A percentile compares a stretch with the other conserved stretches of the same genome.
Conservation (phyloP, 805 yeast genomes). For the Teunomyces stri region DNA sequence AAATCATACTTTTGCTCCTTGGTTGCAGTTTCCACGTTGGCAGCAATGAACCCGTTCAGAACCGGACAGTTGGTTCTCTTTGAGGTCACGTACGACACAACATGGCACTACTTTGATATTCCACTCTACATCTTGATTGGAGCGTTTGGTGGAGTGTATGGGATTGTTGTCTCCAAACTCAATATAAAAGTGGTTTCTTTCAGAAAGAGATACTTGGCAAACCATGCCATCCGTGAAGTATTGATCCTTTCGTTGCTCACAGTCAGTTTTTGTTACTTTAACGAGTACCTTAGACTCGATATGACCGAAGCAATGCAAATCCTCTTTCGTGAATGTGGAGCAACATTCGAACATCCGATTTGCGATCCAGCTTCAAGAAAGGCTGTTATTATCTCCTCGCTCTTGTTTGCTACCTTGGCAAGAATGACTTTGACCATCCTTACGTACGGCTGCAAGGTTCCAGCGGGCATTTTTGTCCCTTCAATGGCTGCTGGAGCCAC, state of each 20-base stretch:
- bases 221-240: slow-evolving; percentile 69
- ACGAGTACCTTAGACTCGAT: slow-evolving; percentile 75
- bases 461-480: slow-evolving; percentile 97
- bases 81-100: slow-evolving; percentile 81
- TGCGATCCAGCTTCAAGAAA: slow-evolving; percentile 34
- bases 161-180: slow-evolving; percentile 69
- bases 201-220: slow-evolving; percentile 64
- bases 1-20: slow-evolving; percentile 88
- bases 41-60: slow-evolving; percentile 85
- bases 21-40: slow-evolving; percentile 78
- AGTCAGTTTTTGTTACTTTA: slow-evolving; percentile 76
- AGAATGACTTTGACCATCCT: slow-evolving; percentile 72
- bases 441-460: slow-evolving; percentile 90
- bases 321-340: slow-evolving; percentile 78
- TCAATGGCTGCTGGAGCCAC: slow-evolving; percentile 97
- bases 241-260: slow-evolving; percentile 64
- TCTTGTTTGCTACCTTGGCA: slow-evolving; percentile 67
- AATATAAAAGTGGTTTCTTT: slow-evolving; percentile 76
- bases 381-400: slow-evolving; percentile 45
- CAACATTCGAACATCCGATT: slow-evolving; percentile 39
- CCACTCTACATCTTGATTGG: slow-evolving; percentile 80
- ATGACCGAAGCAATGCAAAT: slow-evolving; percentile 96
- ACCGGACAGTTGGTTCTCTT: slow-evolving; percentile 93
- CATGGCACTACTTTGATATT: slow-evolving; percentile 85
- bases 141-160: slow-evolving; percentile 87